A percentile compares a stretch with the other conserved stretches of the same genome.
Evolutionary conservation across 2,329 filamentous ascomycete genomes (phyloP).

Genomic region (Nemania sp.): DNA sequence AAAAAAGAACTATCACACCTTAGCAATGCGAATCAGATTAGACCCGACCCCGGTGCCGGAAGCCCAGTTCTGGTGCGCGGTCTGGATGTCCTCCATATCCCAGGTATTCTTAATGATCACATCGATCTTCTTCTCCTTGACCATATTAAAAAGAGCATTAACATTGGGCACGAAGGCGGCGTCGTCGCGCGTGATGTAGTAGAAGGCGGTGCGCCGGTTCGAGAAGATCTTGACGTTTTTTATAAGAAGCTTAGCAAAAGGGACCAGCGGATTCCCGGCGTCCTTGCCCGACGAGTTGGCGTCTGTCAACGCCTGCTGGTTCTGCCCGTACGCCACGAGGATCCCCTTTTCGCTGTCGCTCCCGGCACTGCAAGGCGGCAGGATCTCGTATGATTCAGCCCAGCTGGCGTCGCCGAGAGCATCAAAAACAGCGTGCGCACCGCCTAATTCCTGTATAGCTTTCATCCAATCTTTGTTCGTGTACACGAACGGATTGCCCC

Average conservation of each 20-base stretch:
- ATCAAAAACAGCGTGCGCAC: slow-evolving; percentile 49
- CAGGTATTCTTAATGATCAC: slow-evolving; percentile 46
- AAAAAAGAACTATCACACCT: background rate
- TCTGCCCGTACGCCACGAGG: slow-evolving; percentile 46
- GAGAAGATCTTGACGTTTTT: slow-evolving; percentile 28
- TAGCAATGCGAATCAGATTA: slow-evolving; percentile 34
- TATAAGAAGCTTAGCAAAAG: slow-evolving; percentile 40
- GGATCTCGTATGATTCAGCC: slow-evolving; percentile 52
- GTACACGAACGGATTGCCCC: slow-evolving; percentile 51
- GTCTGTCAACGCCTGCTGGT: slow-evolving; percentile 38
- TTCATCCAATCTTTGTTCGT: slow-evolving; percentile 53
- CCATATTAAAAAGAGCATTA: slow-evolving; percentile 38
- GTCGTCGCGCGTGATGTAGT: slow-evolving; percentile 42
- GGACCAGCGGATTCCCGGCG: slow-evolving; percentile 1
- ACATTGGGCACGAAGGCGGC: slow-evolving; percentile 40
- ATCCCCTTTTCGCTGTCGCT: slow-evolving; percentile 35
- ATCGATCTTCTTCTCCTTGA: slow-evolving; percentile 38
- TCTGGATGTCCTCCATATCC: slow-evolving; percentile 46
- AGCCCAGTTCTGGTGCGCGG: slow-evolving; percentile 45
- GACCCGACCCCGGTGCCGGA: slow-evolving; percentile 43
- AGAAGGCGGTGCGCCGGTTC: slow-evolving; percentile 42
- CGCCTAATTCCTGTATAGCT: slow-evolving; percentile 49
- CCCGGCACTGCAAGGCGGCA: slow-evolving; percentile 35
- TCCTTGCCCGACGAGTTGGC: slow-evolving; percentile 26
- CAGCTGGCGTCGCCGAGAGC: slow-evolving; percentile 49